These are phyloP conservation scores for Cruciata laevipes DNA, from an alignment of 257 asterid species.

Conservation along the genomic window DNA sequence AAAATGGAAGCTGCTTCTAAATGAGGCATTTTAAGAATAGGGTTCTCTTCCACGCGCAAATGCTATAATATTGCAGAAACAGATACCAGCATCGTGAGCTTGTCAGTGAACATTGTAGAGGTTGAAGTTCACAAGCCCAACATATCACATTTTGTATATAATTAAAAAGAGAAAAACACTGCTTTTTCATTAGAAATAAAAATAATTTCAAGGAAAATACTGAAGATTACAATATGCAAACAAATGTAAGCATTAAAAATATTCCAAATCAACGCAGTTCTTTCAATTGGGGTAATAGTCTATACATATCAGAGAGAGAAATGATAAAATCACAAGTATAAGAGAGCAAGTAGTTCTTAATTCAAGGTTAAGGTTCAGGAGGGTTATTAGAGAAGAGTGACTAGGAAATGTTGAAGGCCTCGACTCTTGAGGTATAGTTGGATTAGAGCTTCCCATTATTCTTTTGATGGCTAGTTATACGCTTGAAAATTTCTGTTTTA, in stretches of 20 bases:
- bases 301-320: neutral
- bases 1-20: conserved; percentile 89
- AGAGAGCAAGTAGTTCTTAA: neutral
- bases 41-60: conserved; percentile 98
- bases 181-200: neutral
- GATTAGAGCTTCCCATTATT: too few species aligned
- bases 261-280: neutral
- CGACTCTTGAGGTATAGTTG: too few species aligned
- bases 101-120: neutral
- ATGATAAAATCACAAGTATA: neutral
- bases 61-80: conserved; percentile 50
- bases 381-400: neutral
- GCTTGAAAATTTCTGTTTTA: too few species aligned
- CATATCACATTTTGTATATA: neutral
- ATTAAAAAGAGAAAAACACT: neutral
- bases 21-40: conserved; percentile 88
- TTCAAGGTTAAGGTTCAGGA: neutral
- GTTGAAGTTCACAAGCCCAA: neutral
- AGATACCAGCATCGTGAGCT: conserved; percentile 3
- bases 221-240: neutral
- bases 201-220: neutral
- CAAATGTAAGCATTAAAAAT: neutral
- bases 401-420: too few species aligned
- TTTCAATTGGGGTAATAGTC: neutral
- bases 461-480: too few species aligned